Evolutionary conservation across 352 stramenopile genomes (phyloP), one percentile per base, ranked within the genome.

Genomic region (Aphanomyces cochlioides): DNA sequence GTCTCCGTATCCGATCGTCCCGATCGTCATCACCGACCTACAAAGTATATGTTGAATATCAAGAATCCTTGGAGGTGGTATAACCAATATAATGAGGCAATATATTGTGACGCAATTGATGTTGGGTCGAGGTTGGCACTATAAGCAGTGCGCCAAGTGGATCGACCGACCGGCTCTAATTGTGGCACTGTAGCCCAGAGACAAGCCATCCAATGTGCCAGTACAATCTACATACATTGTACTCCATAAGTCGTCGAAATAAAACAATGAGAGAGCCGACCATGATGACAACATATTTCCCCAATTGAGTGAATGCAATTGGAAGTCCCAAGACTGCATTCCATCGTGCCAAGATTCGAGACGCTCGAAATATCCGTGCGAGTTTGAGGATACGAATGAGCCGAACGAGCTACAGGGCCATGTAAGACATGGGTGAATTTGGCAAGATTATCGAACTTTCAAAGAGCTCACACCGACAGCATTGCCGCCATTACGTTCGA

Each of bases 361-460:
- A 65, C 28, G 65, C 19, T 10, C 59, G 50, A 15, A 72, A 66
- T 13, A 77, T 38, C 2, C 67, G 48, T 3, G 56, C 45, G 34
- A 77, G 41, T 47, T 77, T 77, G n/a, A 76, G 47, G 34, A 76
- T 48, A 17, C 72, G 72, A 21, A 77, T 15, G 12, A 74, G 56
- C 2, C 48, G 58, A 21, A 77, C 15, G 45, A 66, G 41, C 48
- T 66, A n/a, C 28, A 48, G 5, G 1, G 5, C 5, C 54, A 19
- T n/a, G 12, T 28, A 28, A 28, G 28, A 28, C 28, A 28, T 28
- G 28, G 28, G 28, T 28, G 28, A 28, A 28, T 28, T 28, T 28
- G 28, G 28, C 28, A 28, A 28, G 28, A 28, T 28, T 0, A 28
- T 28, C 28, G 28, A 28, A 28, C 28, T 28, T 28, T 28, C 28